Conservation (phyloP, 768 basidiomycete species). For the Russula abietina region DNA sequence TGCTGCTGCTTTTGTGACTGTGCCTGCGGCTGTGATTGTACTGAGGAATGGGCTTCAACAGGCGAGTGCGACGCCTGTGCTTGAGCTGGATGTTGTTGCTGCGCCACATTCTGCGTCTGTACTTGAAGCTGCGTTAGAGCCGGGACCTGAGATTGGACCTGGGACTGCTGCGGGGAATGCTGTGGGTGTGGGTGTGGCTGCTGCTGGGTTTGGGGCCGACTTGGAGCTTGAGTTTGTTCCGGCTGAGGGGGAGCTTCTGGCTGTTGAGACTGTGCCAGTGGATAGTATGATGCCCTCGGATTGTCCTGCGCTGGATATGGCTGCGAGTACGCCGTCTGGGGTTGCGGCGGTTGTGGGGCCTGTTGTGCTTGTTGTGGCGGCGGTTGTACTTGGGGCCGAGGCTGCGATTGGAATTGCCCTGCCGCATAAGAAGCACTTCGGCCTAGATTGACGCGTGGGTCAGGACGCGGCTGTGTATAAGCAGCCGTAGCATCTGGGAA, state of each 20-base stretch:
- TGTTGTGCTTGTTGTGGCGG: slow-evolving; percentile 28
- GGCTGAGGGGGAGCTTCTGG: slow-evolving; percentile 11
- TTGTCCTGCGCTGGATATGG: slow-evolving; percentile 25
- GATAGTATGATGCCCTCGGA: slow-evolving; percentile 24
- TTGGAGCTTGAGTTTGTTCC: slow-evolving; percentile 14
- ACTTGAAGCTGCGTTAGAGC: slow-evolving; percentile 34
- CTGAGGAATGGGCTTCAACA: slow-evolving; percentile 28
- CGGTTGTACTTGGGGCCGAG: slow-evolving; percentile 31
- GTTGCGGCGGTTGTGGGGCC: slow-evolving; percentile 28
- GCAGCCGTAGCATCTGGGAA: slow-evolving; percentile 33
- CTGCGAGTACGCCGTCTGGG: slow-evolving; percentile 28
- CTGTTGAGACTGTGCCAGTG: slow-evolving; percentile 19
- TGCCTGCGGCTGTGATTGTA: slow-evolving; percentile 23
- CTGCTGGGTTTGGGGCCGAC: slow-evolving; percentile 29
- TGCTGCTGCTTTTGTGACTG: slow-evolving; percentile 37
- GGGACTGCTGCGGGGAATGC: slow-evolving; percentile 11
- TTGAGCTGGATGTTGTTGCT: slow-evolving; percentile 25
- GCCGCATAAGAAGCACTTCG: slow-evolving; percentile 7
- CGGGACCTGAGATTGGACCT: background rate
- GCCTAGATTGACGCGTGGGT: background rate
- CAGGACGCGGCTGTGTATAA: slow-evolving; percentile 29
- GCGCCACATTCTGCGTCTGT: slow-evolving; percentile 24
- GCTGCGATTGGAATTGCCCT: slow-evolving; percentile 18
- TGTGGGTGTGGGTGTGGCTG: slow-evolving; percentile 16
- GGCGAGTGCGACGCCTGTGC: slow-evolving; percentile 27